phyloP scores from a whole-genome alignment of 768 basidiomycete genomes.

The Hypholoma sublateritium region DNA sequence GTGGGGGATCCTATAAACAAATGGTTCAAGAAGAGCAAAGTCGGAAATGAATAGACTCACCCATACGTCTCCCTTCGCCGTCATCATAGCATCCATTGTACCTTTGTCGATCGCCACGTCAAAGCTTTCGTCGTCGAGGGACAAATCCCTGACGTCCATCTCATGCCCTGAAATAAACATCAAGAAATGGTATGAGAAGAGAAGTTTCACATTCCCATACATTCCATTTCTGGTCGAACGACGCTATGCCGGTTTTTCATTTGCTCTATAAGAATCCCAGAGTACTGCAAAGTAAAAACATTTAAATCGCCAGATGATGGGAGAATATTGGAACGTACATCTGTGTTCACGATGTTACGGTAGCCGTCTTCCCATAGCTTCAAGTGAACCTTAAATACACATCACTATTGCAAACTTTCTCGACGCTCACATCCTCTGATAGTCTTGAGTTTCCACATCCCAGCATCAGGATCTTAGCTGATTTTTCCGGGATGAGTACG shows the following conservation, averaged over 20 bases:
- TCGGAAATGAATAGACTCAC: conserved; percentile 33
- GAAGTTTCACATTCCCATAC: conserved; percentile 32
- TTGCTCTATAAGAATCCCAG: conserved; percentile 68
- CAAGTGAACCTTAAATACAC: background rate
- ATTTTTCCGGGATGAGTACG: conserved; percentile 61
- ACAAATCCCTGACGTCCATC: conserved; percentile 77
- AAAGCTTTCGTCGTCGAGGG: conserved; percentile 60
- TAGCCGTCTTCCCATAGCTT: conserved; percentile 91
- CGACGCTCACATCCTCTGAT: conserved; percentile 64
- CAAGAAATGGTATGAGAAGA: background rate
- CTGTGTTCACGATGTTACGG: conserved; percentile 74
- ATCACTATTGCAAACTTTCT: background rate
- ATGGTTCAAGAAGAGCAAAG: background rate
- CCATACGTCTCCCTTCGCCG: conserved; percentile 81
- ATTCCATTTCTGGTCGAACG: conserved; percentile 67
- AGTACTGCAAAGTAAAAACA: conserved; percentile 51
- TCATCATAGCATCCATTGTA: conserved; percentile 92
- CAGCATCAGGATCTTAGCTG: conserved; percentile 69
- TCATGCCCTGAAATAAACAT: conserved; percentile 60
- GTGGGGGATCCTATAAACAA: conserved; percentile 64
- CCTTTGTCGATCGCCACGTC: conserved; percentile 88
- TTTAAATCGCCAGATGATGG: background rate
- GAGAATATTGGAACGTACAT: conserved; percentile 44
- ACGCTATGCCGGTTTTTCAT: conserved; percentile 59
- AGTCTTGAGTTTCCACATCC: conserved; percentile 84